A percentile compares a stretch with the other conserved stretches of the same genome.
phyloP scores from a whole-genome alignment of 2,329 filamentous ascomycete genomes.

The Proliferodiscus dingleyae region DNA sequence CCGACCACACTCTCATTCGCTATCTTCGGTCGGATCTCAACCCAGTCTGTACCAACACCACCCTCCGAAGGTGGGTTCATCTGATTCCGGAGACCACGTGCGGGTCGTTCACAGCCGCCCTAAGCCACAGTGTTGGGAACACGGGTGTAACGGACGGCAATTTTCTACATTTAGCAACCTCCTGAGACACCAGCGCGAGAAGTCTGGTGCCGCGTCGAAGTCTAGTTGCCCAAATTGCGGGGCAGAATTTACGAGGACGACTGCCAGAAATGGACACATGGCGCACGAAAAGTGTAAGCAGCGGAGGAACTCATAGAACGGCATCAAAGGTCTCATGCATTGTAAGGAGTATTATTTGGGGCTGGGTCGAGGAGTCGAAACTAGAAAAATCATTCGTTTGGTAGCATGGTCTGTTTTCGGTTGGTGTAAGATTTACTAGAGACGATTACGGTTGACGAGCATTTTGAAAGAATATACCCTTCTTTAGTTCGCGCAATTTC shows the following conservation, averaged over 20 bases:
- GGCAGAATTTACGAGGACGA: slow-evolving; percentile 87
- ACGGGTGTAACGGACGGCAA: slow-evolving; percentile 90
- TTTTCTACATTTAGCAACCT: slow-evolving; percentile 97
- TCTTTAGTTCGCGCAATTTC: slow-evolving; percentile 13
- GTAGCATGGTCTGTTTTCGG: slow-evolving; percentile 2
- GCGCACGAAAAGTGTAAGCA: slow-evolving; percentile 90
- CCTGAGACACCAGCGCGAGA: slow-evolving; percentile 86
- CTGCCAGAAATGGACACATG: slow-evolving; percentile 81
- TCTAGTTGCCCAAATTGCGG: slow-evolving; percentile 87
- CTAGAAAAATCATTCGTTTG: slow-evolving; percentile 17
- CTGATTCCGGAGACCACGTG: slow-evolving; percentile 46
- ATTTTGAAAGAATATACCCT: slow-evolving; percentile 15
- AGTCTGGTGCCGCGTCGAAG: slow-evolving; percentile 85
- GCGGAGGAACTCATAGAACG: slow-evolving; percentile 42
- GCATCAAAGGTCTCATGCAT: slow-evolving; percentile 7
- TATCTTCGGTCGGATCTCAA: slow-evolving; percentile 25
- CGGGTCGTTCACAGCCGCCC: slow-evolving; percentile 71
- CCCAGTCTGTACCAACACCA: slow-evolving; percentile 28
- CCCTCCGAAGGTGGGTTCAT: slow-evolving; percentile 35
- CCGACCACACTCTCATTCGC: slow-evolving; percentile 27
- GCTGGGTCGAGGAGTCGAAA: slow-evolving; percentile 5
- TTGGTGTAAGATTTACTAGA: slow-evolving; percentile 1
- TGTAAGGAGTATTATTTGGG: slow-evolving; percentile 11
- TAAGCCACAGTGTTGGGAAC: slow-evolving; percentile 97
- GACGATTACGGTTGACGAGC: slow-evolving; percentile 5